Evolutionary conservation across 2,329 filamentous ascomycete genomes (phyloP).

Genomic region (Ophiostoma fasciatum): DNA sequence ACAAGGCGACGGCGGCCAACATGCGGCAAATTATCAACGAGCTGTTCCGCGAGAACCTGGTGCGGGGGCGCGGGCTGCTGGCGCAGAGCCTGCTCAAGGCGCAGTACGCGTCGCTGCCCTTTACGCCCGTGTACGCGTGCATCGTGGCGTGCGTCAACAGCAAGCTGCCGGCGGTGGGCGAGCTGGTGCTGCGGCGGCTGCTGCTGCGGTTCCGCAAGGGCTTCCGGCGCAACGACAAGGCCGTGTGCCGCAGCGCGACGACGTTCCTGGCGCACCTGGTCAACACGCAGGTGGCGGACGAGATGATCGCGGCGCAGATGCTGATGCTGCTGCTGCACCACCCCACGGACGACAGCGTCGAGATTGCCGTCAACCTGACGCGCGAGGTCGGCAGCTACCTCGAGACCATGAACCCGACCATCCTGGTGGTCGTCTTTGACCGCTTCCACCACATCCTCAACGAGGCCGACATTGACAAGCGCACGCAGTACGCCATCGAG

Average conservation of each 20-base stretch:
- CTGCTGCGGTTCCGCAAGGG: conserved; percentile 90
- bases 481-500: conserved; percentile 99
- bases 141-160: conserved; percentile 97
- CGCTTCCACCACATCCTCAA: conserved; percentile 92
- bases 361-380: conserved; percentile 89
- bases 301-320: conserved; percentile 87
- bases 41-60: conserved; percentile 84
- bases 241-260: conserved; percentile 81
- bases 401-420: conserved; percentile 85
- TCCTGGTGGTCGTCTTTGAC: conserved; percentile 83
- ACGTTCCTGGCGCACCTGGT: conserved; percentile 91
- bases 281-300: conserved; percentile 91
- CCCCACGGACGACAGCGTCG: conserved; percentile 92
- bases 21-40: conserved; percentile 97
- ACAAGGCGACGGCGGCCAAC: conserved; percentile 96
- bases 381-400: conserved; percentile 87
- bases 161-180: conserved; percentile 87
- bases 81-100: conserved; percentile 98
- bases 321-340: conserved; percentile 84
- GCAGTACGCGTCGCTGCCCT: conserved; percentile 86
- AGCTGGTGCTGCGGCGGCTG: conserved; percentile 71
- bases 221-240: conserved; percentile 93
- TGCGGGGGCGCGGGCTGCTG: conserved; percentile 82
- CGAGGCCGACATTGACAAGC: conserved; percentile 92
- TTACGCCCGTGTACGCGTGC: conserved; percentile 89